Evolutionary conservation across 495 filamentous ascomycete genomes (phyloP).

Genomic region (Podospora pseudocomata): DNA sequence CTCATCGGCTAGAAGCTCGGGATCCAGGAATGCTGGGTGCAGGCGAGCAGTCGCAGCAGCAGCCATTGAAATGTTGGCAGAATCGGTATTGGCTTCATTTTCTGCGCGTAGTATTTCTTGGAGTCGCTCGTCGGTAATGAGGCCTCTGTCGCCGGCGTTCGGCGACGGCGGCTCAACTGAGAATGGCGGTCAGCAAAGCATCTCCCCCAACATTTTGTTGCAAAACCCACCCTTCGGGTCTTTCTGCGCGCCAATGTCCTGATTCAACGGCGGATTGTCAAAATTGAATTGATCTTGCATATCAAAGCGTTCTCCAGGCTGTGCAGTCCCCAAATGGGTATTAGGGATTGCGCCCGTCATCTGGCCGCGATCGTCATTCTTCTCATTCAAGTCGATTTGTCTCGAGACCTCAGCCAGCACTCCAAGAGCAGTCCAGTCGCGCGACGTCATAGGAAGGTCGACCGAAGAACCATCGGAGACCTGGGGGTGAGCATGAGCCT

Average conservation of each 20-base stretch:
- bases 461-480: slow-evolving; percentile 25
- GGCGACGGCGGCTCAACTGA: slow-evolving; percentile 11
- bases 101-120: slow-evolving; percentile 33
- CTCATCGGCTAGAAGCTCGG: slow-evolving; percentile 42
- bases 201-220: neutral
- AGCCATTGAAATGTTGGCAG: slow-evolving; percentile 41
- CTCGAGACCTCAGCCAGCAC: slow-evolving; percentile 79
- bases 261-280: slow-evolving; percentile 42
- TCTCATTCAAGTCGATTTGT: slow-evolving; percentile 56
- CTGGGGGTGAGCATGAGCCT: slow-evolving; percentile 23
- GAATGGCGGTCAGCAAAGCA: slow-evolving; percentile 9
- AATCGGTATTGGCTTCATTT: slow-evolving; percentile 26
- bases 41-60: slow-evolving; percentile 49
- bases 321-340: slow-evolving; percentile 10
- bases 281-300: slow-evolving; percentile 50
- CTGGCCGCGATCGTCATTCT: slow-evolving; percentile 40
- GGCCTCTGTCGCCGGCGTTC: slow-evolving; percentile 20
- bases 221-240: slow-evolving; percentile 36
- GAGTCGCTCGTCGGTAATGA: slow-evolving; percentile 39
- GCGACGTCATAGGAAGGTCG: slow-evolving; percentile 33
- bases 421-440: slow-evolving; percentile 66
- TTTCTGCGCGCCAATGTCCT: slow-evolving; percentile 32
- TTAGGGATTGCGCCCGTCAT: slow-evolving; percentile 14
- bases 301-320: slow-evolving; percentile 38
- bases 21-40: slow-evolving; percentile 46